Base-by-base conservation (phyloP, 1,139 yeast species). In the Lodderomyces parapsilosis region DNA sequence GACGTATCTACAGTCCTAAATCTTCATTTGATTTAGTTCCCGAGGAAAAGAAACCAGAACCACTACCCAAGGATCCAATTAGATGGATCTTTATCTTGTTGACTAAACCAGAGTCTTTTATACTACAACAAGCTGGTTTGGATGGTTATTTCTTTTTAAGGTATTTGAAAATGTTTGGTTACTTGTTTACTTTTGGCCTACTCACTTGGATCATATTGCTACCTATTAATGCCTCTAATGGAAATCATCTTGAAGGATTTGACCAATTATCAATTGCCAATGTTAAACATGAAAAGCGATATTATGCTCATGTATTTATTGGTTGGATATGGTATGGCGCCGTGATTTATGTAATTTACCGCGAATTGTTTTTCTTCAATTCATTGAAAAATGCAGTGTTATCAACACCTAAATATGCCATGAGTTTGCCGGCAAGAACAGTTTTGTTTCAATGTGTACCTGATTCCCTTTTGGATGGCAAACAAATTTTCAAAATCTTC, bases 391-490 rank as follows among this genome's bases (percentile, higher is more conserved):
- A 86, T 54, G 94, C 93, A 9, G 85, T 85, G 11, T 76, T 90
- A 48, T 75, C 96, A 6, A 78, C 95, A 24, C 96, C 96, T 13
- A 75, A 80, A 49, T 88, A 88, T 59, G 84, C 94, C 42, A 74
- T 78, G 49, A 76, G 81, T 53, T 66, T 86, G 30, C 78, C 94
- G 11, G 86, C 94, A 5, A 80, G 93, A 59, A 86, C 95, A 1
- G 81, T 93, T 20, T 69, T 91, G 45, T 77, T 91, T 58, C 94
- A 87, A 59, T 78, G 84, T 30, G 87, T 93, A 4, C 96, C 97
- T 11, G 78, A 81, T 42, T 71, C 79, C 30, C 73, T 81, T 52
- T 68, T 85, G 45, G 80, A 77, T 52, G 87, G 81, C 54, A 81
- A 77, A 49, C 84, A 80, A 50, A 74, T 85, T 44, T 53, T 76